Percentiles rank a stretch among this genome's conserved stretches.
Evolutionary conservation across 2,329 filamentous ascomycete genomes (phyloP).

Genomic region (Xylariaceae sp.): DNA sequence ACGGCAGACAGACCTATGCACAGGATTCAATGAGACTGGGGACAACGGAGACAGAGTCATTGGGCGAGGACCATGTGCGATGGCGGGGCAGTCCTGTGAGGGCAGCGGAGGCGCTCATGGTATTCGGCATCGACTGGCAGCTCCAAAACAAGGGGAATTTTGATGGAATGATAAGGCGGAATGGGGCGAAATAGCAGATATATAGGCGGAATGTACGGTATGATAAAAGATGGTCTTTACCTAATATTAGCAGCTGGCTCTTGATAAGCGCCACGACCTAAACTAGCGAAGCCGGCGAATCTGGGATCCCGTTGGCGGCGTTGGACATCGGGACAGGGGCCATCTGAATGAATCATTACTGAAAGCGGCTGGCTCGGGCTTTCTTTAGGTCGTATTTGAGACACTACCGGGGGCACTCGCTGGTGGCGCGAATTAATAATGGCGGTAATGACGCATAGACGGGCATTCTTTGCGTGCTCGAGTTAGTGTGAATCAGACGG

Average conservation of each 20-base stretch:
- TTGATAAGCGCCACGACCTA: conserved; percentile 18
- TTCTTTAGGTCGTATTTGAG: too few species aligned
- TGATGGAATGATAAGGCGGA: background rate
- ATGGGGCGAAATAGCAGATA: conserved; percentile 10
- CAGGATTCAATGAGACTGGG: background rate
- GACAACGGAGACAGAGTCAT: conserved; percentile 1
- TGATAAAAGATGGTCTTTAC: background rate
- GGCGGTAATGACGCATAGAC: conserved; percentile 17
- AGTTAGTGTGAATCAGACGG: background rate
- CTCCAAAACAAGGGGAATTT: background rate
- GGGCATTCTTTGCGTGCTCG: conserved; percentile 19
- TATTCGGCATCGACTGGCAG: conserved; percentile 1
- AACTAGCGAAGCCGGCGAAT: background rate
- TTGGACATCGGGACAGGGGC: background rate
- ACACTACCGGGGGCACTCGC: conserved; percentile 1
- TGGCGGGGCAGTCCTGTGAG: conserved; percentile 7
- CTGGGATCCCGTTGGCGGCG: background rate
- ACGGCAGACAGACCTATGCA: background rate
- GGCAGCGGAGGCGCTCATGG: conserved; percentile 11
- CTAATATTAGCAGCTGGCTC: background rate
- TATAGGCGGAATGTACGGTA: conserved; percentile 8
- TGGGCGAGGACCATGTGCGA: conserved; percentile 7
- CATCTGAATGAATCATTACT: background rate
- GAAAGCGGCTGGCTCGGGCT: background rate
- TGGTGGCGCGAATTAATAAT: conserved; percentile 4